Percentiles rank a stretch among this genome's conserved stretches.
Evolutionary conservation across 2,329 filamentous ascomycete species (phyloP).

Genomic region (Trichoderma sp.): DNA sequence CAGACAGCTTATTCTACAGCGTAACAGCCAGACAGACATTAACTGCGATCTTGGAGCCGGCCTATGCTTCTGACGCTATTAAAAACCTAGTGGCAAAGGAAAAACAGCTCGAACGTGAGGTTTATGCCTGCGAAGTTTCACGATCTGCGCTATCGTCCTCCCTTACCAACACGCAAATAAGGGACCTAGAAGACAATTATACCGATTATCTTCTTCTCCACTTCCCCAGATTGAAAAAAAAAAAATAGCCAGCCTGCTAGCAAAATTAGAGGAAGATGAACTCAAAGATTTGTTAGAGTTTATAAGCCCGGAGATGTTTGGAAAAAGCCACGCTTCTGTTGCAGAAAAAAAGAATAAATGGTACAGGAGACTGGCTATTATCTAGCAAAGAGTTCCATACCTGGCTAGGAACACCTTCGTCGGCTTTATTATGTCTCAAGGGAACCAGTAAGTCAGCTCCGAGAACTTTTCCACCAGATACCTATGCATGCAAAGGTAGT

Average conservation of each 20-base stretch:
- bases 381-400: neutral
- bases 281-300: neutral
- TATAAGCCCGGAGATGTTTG: constrained; percentile 7
- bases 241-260: neutral
- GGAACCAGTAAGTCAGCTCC: constrained; percentile 3
- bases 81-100: neutral
- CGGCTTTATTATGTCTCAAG: constrained; percentile 8
- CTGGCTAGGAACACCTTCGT: neutral
- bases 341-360: neutral
- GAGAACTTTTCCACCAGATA: too few species aligned
- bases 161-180: neutral
- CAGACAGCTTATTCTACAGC: neutral
- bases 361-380: constrained; percentile 9
- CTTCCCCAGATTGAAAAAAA: neutral
- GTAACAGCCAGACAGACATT: neutral
- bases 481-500: too few species aligned
- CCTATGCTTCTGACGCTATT: neutral
- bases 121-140: neutral
- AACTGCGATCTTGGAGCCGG: neutral
- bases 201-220: neutral
- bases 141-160: neutral
- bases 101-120: neutral
- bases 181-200: neutral
- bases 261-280: neutral
- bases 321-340: neutral